Percentiles rank a stretch among this genome's conserved stretches.
phyloP scores from a whole-genome alignment of 2,329 filamentous ascomycete species.

The Colletotrichum nymphaeae region DNA sequence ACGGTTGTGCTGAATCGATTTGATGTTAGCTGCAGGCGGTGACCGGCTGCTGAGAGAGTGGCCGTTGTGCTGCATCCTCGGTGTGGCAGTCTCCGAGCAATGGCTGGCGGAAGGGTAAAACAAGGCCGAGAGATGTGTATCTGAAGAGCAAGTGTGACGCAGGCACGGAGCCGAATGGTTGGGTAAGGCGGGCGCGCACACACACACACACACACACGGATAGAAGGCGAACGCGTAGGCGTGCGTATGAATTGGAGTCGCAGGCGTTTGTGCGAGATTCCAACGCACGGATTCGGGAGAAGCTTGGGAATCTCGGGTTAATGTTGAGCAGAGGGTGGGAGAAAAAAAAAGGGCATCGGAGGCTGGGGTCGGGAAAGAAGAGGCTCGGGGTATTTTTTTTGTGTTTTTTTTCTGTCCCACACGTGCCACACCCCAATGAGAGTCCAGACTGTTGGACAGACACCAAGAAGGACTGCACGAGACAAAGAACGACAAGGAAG shows the following conservation, averaged over 20 bases:
- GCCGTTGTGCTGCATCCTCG: slow-evolving; percentile 39
- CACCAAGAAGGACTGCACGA: background rate
- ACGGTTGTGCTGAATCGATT: slow-evolving; percentile 13
- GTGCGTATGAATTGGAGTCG: slow-evolving; percentile 34
- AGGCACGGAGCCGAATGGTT: slow-evolving; percentile 24
- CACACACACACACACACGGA: too few relatives aligned
- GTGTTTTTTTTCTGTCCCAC: slow-evolving; percentile 27
- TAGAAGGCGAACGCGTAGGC: slow-evolving; percentile 10
- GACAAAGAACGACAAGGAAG: slow-evolving; percentile 3
- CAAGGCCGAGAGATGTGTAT: slow-evolving; percentile 11
- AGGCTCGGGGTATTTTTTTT: slow-evolving; percentile 35
- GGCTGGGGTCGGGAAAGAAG: slow-evolving; percentile 29
- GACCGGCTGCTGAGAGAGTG: slow-evolving; percentile 33
- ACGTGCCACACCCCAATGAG: slow-evolving; percentile 14
- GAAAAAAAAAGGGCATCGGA: slow-evolving; percentile 31
- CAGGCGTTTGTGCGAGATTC: slow-evolving; percentile 27
- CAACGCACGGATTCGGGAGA: slow-evolving; percentile 29
- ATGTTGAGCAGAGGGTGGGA: slow-evolving; percentile 55
- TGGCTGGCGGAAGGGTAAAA: slow-evolving; percentile 1
- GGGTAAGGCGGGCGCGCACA: slow-evolving; percentile 45
- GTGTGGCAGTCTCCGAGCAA: slow-evolving; percentile 6
- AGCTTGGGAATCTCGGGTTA: slow-evolving; percentile 52
- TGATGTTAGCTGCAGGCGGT: slow-evolving; percentile 32
- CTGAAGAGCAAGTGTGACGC: slow-evolving; percentile 1
- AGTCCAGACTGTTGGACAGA: background rate